Base-by-base conservation (phyloP, 192 early-diverging fungal genomes). In the Paraglomus brasilianum region DNA sequence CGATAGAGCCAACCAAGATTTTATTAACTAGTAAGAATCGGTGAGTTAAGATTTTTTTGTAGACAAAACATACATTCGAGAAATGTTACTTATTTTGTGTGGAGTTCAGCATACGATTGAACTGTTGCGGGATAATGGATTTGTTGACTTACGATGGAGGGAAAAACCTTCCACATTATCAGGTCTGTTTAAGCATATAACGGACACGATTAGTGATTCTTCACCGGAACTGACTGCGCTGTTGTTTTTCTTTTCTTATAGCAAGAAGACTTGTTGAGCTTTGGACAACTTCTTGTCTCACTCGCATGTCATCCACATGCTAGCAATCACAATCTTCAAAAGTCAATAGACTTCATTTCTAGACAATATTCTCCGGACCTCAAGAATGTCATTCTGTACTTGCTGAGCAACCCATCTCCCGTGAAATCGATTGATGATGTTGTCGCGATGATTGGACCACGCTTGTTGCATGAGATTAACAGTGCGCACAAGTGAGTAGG, bases 11-110 rank as follows among this genome's bases (percentile, higher is more conserved):
- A 1, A 87, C 84, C 45, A 97, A 95, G 66, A 91, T 97, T 38
- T 66, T 95, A 17, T 71, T 98, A 7, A 92, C 94, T 9, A 85
- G 89, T 22, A 88, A 91, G 67, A 95, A 94, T 77, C 81, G 96
- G 81, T 88, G 74, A 36, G 40, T 55, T n/a, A 5, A 42, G 15
- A 47, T 40, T 21, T 41, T 11, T 50, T 22, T 4, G 17, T 21
- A 56, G 22, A 52, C 6, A 49, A 46, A 13, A 60, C 14, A 4
- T 60, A 61, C 44, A 39, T 43, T 9, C 24, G 21, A 15, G 14
- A 15, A 56, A 63, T 19, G 19, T 15, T 40, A 51, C 45, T 21
- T 41, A 40, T 56, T 47, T 58, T 76, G 8, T 39, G 61, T 19
- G 47, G 15, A 60, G 30, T 17, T 42, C 64, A 88, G 88, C 59